A percentile compares a stretch with the other conserved stretches of the same genome.
phyloP scores from a whole-genome alignment of 768 basidiomycete species.

The Mycena leptocephala region DNA sequence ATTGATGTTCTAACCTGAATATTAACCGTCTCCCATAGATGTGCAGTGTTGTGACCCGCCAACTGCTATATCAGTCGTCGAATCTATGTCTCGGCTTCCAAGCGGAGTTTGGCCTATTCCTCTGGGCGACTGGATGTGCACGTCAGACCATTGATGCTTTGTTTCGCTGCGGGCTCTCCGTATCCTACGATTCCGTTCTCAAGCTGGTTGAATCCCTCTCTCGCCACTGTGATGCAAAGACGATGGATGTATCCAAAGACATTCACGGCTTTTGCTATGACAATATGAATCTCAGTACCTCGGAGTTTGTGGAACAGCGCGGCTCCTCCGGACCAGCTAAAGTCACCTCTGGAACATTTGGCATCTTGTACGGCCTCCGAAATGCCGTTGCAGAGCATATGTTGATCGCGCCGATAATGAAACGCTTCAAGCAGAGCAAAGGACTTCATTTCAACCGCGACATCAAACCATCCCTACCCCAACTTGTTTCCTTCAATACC shows the following conservation, averaged over 20 bases:
- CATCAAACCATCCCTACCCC: neutral
- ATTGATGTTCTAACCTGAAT: neutral
- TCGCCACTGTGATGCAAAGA: no score
- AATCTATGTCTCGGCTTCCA: constrained; percentile 27
- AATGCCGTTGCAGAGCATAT: constrained; percentile 16
- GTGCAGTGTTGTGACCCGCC: constrained; percentile 23
- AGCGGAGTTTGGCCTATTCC: constrained; percentile 25
- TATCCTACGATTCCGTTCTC: constrained; percentile 32
- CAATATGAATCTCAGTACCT: neutral
- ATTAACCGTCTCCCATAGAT: constrained; percentile 4
- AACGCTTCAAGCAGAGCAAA: neutral
- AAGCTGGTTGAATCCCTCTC: constrained; percentile 8
- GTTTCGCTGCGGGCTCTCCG: constrained; percentile 22
- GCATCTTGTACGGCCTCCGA: constrained; percentile 31
- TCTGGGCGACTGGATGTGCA: constrained; percentile 24
- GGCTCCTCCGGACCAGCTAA: constrained; percentile 31
- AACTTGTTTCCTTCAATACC: constrained; percentile 7
- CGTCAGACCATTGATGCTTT: constrained; percentile 32
- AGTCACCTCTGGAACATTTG: constrained; percentile 38
- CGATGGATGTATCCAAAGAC: no score
- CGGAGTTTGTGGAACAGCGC: constrained; percentile 9
- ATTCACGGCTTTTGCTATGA: no score
- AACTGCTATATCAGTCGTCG: constrained; percentile 23
- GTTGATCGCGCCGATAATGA: constrained; percentile 25
- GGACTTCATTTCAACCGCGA: constrained; percentile 21